Base-by-base conservation (phyloP, 306 rosid genomes). In the Nissolia schottii region DNA sequence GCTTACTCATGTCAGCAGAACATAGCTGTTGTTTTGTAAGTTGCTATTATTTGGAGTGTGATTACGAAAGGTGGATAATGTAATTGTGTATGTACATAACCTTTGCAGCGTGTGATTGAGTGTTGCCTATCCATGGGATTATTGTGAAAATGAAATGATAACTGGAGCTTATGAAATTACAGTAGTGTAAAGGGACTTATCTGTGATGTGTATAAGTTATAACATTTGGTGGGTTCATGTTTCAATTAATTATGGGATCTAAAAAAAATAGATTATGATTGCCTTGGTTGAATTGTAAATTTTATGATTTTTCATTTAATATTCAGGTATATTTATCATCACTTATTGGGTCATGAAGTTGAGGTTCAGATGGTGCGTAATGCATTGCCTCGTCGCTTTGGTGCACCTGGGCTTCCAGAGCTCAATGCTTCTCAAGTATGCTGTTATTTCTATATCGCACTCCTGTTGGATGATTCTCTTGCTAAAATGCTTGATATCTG, bases 301-400 rank as follows among this genome's bases (percentile, higher is more conserved):
- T 54, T 50, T 32, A 71, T 43, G 16, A 45, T n/a, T 34, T 6
- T 51, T 63, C 41, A 16, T 10, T 67, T 50, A 10, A 72, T 77
- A 49, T 85, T 75, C 89, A 94, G 99, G 76, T 94, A 94, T 67
- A 94, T 94, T 58, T 94, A 94, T 79, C 99, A 94, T 81, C 99
- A 94, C 77, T 78, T 94, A 69, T 73, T 94, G 83, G 99, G 99
- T 70, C 99, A 94, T 74, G 97, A 94, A 85, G 99, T 94, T 65
- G 99, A 94, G 87, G 96, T 87, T 76, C 97, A 94, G 80, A 87
- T 91, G 99, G 97, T 94, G 73, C 99, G 99, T 49, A 94, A 94
- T 78, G 79, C 99, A 15, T 78, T 94, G 64, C 99, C 99, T 71
- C 96, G 97, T 27, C 97, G 99, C 29, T 91, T 91, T 84, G 99